phyloP scores from a whole-genome alignment of 2,329 filamentous ascomycete genomes.

The Ophiostoma angusticollis region DNA sequence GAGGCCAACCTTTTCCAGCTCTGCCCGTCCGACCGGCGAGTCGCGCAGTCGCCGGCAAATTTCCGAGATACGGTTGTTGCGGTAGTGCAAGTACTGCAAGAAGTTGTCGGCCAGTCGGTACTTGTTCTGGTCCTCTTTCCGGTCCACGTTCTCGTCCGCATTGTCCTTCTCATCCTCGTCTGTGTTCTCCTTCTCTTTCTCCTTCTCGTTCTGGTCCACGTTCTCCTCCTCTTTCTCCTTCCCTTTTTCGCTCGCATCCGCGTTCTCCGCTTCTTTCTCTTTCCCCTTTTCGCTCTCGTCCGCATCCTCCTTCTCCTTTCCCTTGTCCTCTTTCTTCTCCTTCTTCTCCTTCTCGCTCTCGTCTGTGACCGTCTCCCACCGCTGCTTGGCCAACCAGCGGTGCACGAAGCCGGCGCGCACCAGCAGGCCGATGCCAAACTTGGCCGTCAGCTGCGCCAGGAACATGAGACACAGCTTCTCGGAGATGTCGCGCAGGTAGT shows the following conservation, averaged over 20 bases:
- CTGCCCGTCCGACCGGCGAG: slow-evolving; percentile 37
- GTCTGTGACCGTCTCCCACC: slow-evolving; percentile 45
- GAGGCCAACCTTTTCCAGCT: slow-evolving; percentile 37
- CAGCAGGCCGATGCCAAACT: slow-evolving; percentile 43
- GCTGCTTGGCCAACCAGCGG: slow-evolving; percentile 61
- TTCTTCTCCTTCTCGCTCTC: too few species aligned
- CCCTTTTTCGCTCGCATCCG: too few species aligned
- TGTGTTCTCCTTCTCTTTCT: too few species aligned
- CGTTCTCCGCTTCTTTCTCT: too few species aligned
- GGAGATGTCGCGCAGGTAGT: slow-evolving; percentile 46
- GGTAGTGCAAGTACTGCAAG: slow-evolving; percentile 33
- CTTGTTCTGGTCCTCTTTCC: background rate
- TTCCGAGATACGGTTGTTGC: slow-evolving; percentile 40
- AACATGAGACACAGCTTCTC: slow-evolving; percentile 50
- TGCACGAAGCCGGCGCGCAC: slow-evolving; percentile 54
- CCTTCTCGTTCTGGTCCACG: too few species aligned
- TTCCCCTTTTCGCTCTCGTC: too few species aligned
- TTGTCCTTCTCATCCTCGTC: too few species aligned
- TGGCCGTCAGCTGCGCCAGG: slow-evolving; percentile 43
- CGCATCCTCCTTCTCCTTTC: too few species aligned
- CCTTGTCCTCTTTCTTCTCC: too few species aligned
- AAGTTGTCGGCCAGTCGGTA: slow-evolving; percentile 42
- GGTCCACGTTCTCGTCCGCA: too few species aligned
- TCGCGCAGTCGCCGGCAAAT: slow-evolving; percentile 37
- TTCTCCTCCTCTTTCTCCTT: too few species aligned